Evolutionary conservation across 2,329 filamentous ascomycete species (phyloP).

Genomic region (Alternaria gansuensis): DNA sequence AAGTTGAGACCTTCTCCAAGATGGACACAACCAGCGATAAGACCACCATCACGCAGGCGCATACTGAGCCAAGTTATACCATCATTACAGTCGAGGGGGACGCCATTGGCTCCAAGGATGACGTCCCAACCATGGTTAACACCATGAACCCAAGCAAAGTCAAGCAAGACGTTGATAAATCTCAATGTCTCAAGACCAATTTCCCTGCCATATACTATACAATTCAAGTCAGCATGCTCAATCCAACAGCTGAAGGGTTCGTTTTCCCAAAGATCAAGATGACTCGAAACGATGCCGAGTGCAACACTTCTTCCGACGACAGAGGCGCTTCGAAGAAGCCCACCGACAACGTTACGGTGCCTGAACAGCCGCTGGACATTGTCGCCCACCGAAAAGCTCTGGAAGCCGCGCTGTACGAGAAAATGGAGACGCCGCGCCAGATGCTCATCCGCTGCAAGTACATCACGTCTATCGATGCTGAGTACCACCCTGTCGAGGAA

Average conservation of each 20-base stretch:
- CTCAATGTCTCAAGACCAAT: too few species aligned
- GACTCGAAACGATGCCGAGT: not conserved
- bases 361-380: not conserved
- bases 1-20: not conserved
- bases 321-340: not conserved
- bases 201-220: not conserved
- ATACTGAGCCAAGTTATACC: not conserved
- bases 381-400: conserved; percentile 5
- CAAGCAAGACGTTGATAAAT: not conserved
- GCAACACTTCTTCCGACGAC: not conserved
- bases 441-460: conserved; percentile 10
- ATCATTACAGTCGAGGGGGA: not conserved
- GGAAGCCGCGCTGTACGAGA: conserved; percentile 10
- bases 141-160: not conserved
- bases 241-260: not conserved
- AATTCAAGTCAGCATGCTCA: not conserved
- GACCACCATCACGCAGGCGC: not conserved
- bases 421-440: conserved; percentile 17
- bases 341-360: not conserved
- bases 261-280: not conserved
- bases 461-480: conserved; percentile 3
- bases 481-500: not conserved
- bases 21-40: not conserved
- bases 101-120: not conserved
- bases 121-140: not conserved